Base-by-base conservation (phyloP, 257 asterid species). In the Solanum boliviense region DNA sequence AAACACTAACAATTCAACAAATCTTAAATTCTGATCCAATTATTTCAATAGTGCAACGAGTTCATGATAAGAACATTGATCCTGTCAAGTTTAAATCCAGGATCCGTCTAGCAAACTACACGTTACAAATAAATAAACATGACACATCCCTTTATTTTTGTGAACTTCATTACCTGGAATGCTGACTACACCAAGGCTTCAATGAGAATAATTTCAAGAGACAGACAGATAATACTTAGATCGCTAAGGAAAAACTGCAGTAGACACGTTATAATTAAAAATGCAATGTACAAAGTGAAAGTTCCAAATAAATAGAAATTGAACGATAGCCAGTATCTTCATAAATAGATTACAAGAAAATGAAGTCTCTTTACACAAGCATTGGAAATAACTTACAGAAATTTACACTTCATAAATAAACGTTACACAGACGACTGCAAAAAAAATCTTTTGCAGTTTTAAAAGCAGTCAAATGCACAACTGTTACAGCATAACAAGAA, bases 331-430 rank as follows among this genome's bases (percentile, higher is more conserved):
- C 58, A 68, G 70, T 41, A 70, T 44, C 41, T 86, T 86, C 82
- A 65, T 32, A 48, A 20, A 86, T 31, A 60, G 46, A 85, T 70
- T 86, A 88, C 91, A 89, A 65, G 67, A 87, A 85, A 60, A 58
- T 71, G 89, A 78, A 71, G 41, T 62, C 79, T 74, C 86, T 72
- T 58, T 73, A 89, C 82, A 72, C 89, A 78, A 72, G 71, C 48
- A 62, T 29, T 60, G 78, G 72, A 87, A 46, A 89, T 89, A 91
- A 93, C 88, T 92, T 91, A 92, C 92, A 91, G 35, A 86, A 89
- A 88, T 92, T 91, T 92, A 91, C 95, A 94, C 67, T 90, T 90
- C 91, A 89, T 76, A 89, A 89, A 90, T 84, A 88, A 88, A 90
- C 78, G 74, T 74, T 71, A 90, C 88, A 89, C 88, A 89, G 65